Conservation (phyloP, 78 protist genomes). For the Anaeramoeba flamelloides region DNA sequence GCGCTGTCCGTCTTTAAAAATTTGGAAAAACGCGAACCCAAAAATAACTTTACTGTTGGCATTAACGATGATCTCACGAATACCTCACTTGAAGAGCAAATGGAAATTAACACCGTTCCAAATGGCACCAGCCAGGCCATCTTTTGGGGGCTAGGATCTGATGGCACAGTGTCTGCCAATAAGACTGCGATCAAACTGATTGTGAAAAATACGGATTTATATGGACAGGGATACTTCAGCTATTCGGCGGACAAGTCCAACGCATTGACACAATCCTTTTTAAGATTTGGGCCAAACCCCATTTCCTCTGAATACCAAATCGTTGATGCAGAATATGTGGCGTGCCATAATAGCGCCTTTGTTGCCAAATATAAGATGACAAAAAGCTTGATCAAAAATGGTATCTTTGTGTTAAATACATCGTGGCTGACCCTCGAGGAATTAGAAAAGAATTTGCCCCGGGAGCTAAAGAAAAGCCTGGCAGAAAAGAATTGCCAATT, state of each 20-base stretch:
- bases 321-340: constrained; percentile 40
- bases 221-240: constrained; percentile 36
- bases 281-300: constrained; percentile 38
- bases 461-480: constrained; percentile 3
- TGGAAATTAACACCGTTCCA: constrained; percentile 24
- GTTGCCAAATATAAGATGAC: constrained; percentile 22
- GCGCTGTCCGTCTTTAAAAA: constrained; percentile 12
- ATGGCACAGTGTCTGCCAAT: constrained; percentile 63
- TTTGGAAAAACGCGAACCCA: neutral
- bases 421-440: constrained; percentile 17
- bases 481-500: constrained; percentile 20
- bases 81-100: constrained; percentile 17
- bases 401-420: constrained; percentile 36
- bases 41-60: constrained; percentile 28
- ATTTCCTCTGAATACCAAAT: constrained; percentile 34
- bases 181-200: constrained; percentile 44
- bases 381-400: constrained; percentile 2
- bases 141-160: constrained; percentile 48
- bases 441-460: constrained; percentile 21
- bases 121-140: constrained; percentile 32
- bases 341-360: constrained; percentile 40
- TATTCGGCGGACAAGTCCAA: constrained; percentile 47
- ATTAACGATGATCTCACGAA: constrained; percentile 42
- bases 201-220: constrained; percentile 20
- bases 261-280: constrained; percentile 45